phyloP scores from a whole-genome alignment of 805 yeast species.

The Kregervanrija fluxuum region DNA sequence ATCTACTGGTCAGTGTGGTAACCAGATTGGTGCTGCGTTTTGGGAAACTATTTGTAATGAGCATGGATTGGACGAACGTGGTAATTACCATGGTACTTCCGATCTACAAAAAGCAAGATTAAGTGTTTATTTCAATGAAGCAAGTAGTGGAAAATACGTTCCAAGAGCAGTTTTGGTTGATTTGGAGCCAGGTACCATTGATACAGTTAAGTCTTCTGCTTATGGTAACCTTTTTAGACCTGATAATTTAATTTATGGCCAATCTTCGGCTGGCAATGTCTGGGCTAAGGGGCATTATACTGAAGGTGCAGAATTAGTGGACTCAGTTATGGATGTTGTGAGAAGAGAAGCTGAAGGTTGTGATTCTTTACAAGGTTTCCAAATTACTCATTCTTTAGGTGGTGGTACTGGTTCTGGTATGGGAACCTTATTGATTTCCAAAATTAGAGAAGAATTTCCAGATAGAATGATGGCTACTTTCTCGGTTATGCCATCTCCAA shows the following conservation, averaged over 20 bases:
- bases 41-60: constrained; percentile 91
- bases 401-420: constrained; percentile 97
- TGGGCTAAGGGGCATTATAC: constrained; percentile 98
- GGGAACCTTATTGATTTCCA: constrained; percentile 83
- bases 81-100: constrained; percentile 58
- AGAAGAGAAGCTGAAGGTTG: constrained; percentile 93
- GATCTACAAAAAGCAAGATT: constrained; percentile 46
- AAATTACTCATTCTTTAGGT: constrained; percentile 73
- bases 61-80: constrained; percentile 72
- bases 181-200: constrained; percentile 92
- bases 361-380: constrained; percentile 93
- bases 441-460: constrained; percentile 86
- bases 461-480: constrained; percentile 96
- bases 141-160: constrained; percentile 80
- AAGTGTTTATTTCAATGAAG: constrained; percentile 84
- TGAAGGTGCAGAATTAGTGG: constrained; percentile 92
- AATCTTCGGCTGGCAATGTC: constrained; percentile 89
- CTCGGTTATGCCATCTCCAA: constrained; percentile 88
- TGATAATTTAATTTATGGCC: constrained; percentile 84
- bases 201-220: constrained; percentile 70
- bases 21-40: constrained; percentile 93
- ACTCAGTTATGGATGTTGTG: constrained; percentile 79
- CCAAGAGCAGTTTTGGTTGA: constrained; percentile 92
- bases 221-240: constrained; percentile 88
- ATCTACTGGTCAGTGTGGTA: constrained; percentile 98